Evolutionary conservation across 1,284 basidiomycete species (phyloP), one percentile per base, ranked within the genome.

Genomic region (Rhizoctonia solani): DNA sequence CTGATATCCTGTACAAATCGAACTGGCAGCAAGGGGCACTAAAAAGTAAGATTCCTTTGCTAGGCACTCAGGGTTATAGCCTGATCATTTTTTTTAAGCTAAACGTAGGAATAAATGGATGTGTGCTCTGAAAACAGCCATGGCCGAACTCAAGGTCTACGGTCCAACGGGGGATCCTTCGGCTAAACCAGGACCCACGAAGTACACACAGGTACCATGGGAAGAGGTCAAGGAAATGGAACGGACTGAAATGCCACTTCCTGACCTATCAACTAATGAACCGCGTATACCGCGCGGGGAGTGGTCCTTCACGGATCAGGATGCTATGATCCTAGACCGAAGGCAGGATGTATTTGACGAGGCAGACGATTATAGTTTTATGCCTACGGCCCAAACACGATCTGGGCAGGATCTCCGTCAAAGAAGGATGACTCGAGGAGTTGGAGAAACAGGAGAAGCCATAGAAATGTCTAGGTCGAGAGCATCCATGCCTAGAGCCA

Each of bases 71-170:
- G 68, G 23, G n/a, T 34, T 47, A 25, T n/a, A 37, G 42, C 4
- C 47, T 54, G 16, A 34, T 30, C 19, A n/a, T 68, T 52, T 37
- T 68, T 67, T 16, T 1, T 27, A 70, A 88, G 86, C 83, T 3
- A 84, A 89, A 78, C 85, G 93, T 67, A 84, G 92, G 59, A 95
- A 95, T 81, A 93, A 92, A 78, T 95, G 93, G 92, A 83, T 95
- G 42, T 95, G 92, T 75, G 89, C 90, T 25, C 81, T 97, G 69
- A 95, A 95, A 78, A 76, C 83, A 44, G 81, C 86, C 34, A 78
- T 96, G 68, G 81, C 82, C 37, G 87, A 92, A 67, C 78, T 88
- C 61, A 81, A 85, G 72, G 88, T 96, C 69, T 93, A 81, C 73
- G 93, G 92, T 4, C 90, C 92, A 13, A 78, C 69, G 55, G 92